Base-by-base conservation (phyloP, 176 grass and related monocot species). In the Chloris gayana region DNA sequence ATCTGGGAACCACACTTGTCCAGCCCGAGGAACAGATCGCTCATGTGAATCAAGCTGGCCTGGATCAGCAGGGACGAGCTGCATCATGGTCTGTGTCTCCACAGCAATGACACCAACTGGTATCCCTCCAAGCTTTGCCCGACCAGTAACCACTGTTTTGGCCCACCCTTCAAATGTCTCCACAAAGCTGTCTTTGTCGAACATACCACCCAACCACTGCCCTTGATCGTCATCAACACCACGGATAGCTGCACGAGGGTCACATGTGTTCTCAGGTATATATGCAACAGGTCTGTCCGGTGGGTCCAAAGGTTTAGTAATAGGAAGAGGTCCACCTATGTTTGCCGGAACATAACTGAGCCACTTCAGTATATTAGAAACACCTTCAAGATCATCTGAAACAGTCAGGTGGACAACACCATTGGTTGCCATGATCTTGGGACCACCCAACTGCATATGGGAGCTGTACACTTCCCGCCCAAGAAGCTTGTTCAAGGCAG, bases 111-210 rank as follows among this genome's bases (percentile, higher is more conserved):
- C 87, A 62, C 95, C 95, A 2, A 98, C 95, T 49, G 95, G 95
- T 72, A 98, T 98, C 15, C 95, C 95, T 71, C 95, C 95, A 45
- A 98, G 86, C 80, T 94, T 98, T 14, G 95, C 95, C 86, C 95
- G 90, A 58, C 95, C 95, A 67, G 95, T 98, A 31, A 98, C 90
- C 14, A 98, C 95, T 45, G 95, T 93, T 73, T 98, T 98, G 0
- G 95, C 95, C 95, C 95, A 98, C 61, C 95, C 92, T 98, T 93
- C 95, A 71, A 98, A 89, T 90, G 95, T 95, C 78, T 98, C 95
- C 44, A 94, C 81, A 64, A 98, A 98, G 67, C 92, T 98, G 71
- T 80, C 90, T 89, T 82, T 98, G 84, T 98, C 95, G 45, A 98
- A 98, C 62, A 98, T 98, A 63, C 95, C 95, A 61, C 92, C 92